These are phyloP conservation scores for Coccinonectria pachysandricola DNA, from an alignment of 2,329 filamentous ascomycete genomes.

Conservation along the genomic window DNA sequence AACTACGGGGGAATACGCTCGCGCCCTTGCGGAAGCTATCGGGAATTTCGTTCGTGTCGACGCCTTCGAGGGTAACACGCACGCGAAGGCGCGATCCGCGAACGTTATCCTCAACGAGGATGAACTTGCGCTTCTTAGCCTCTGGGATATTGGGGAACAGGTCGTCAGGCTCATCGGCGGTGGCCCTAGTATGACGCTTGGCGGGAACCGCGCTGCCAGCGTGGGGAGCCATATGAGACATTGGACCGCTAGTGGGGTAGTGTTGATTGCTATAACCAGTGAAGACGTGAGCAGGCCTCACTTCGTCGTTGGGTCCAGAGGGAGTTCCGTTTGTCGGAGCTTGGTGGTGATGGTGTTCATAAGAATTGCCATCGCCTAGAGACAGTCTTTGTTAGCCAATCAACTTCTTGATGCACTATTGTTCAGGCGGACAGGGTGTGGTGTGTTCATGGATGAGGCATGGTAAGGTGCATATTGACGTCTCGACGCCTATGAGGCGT, in stretches of 20 bases:
- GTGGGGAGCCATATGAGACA: slow-evolving; percentile 48
- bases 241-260: slow-evolving; percentile 44
- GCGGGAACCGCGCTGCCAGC: slow-evolving; percentile 26
- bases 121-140: slow-evolving; percentile 90
- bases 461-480: slow-evolving; percentile 5
- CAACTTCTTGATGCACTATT: slow-evolving; percentile 3
- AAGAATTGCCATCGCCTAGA: slow-evolving; percentile 50
- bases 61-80: slow-evolving; percentile 82
- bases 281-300: slow-evolving; percentile 67
- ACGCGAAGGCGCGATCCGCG: slow-evolving; percentile 75
- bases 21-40: slow-evolving; percentile 88
- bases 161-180: slow-evolving; percentile 51
- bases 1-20: slow-evolving; percentile 82
- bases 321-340: slow-evolving; percentile 43
- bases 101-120: slow-evolving; percentile 83
- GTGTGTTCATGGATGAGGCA: neutral
- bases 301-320: slow-evolving; percentile 45
- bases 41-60: slow-evolving; percentile 91
- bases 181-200: slow-evolving; percentile 30
- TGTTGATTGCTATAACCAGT: slow-evolving; percentile 55
- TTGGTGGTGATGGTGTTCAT: slow-evolving; percentile 59
- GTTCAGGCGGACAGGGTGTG: too few species aligned
- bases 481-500: too few species aligned
- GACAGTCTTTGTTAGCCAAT: slow-evolving; percentile 21
- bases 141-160: slow-evolving; percentile 85